Evolutionary conservation across 306 rosid genomes (phyloP), one percentile per base, ranked within the genome.

Genomic region (Amphicarpaea edgeworthii): DNA sequence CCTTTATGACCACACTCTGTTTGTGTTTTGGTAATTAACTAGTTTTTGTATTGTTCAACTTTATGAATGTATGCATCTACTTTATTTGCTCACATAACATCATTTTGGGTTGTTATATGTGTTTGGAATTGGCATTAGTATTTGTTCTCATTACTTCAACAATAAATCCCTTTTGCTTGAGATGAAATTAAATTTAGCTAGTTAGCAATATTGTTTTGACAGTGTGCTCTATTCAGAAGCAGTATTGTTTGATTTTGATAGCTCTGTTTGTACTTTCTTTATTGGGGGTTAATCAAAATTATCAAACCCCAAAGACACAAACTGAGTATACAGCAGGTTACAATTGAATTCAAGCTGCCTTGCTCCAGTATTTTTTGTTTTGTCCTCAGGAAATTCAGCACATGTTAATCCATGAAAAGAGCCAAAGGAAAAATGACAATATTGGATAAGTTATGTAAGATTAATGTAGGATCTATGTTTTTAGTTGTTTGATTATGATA

Each of bases 61-160:
- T 12, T 0, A 28, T 28, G n/a, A n/a, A n/a, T n/a, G n/a, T n/a
- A 2, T 26, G 20, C 12, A 1, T 60, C 66, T n/a, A 28, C 30
- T 60, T 12, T 60, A 14, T 8, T 60, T 60, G 37, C 19, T 16
- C 34, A 73, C 5, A 10, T 34, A 57, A 10, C 38, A 24, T 57
- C 38, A 12, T 24, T 19, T 14, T 70, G 19, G 17, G 0, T 54
- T 78, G 68, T 40, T 38, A 38, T 62, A 47, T 75, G 61, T 41
- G 32, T 65, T 42, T 69, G 49, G 16, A 73, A 8, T 41, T 51
- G 59, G 32, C 34, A 61, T 38, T 41, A 24, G 37, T 41, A 12
- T 76, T n/a, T 64, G 43, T 83, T 32, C n/a, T 42, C 45, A 4
- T 63, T n/a, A 62, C 23, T 42, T 12, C 47, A 28, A 20, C 0